phyloP scores from a whole-genome alignment of 371 early-diverging fungal genomes.

The Scutellospora calospora region DNA sequence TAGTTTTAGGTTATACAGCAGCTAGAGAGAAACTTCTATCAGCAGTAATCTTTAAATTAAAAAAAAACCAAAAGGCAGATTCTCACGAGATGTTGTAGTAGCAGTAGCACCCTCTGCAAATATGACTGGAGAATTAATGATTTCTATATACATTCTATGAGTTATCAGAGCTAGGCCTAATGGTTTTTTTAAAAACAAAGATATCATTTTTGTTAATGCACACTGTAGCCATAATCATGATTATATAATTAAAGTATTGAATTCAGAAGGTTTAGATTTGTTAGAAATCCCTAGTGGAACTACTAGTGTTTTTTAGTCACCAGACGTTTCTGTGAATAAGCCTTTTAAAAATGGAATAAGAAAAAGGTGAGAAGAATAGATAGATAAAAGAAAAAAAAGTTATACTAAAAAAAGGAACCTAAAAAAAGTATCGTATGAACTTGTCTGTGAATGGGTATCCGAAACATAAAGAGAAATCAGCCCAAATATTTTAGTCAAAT shows the following conservation, averaged over 20 bases:
- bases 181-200: conserved; percentile 7
- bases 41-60: no score
- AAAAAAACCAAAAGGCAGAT: no score
- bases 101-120: no score
- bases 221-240: background rate
- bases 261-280: background rate
- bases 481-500: background rate
- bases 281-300: background rate
- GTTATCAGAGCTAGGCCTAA: background rate
- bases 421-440: background rate
- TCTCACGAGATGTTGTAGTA: no score
- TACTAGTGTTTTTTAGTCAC: background rate
- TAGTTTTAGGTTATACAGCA: no score
- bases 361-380: background rate
- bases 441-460: background rate
- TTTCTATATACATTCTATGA: background rate
- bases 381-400: background rate
- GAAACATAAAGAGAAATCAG: background rate
- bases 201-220: background rate
- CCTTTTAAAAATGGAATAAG: background rate
- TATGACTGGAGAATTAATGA: background rate
- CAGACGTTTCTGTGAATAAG: background rate
- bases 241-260: background rate
- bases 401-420: background rate
- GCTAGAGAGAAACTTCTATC: no score